Evolutionary conservation across 208 protist genomes (phyloP), one percentile per base, ranked within the genome.

Genomic region (Wallacemonas collosoma): DNA sequence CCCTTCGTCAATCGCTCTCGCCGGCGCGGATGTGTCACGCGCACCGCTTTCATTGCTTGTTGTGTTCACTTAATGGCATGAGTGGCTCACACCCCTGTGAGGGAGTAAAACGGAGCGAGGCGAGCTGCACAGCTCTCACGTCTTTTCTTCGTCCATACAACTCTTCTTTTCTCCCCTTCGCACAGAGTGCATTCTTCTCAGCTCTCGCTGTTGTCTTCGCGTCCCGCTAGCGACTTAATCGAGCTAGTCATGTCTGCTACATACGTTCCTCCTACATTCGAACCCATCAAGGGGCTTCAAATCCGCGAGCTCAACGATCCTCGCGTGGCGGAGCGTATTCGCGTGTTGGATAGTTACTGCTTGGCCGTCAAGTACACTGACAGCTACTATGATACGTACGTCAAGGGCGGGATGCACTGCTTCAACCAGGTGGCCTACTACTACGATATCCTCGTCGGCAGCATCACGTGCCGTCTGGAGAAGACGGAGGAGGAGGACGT

Each of bases 361-460:
- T 80, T 98, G 44, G 77, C 88, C 12, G 87, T 97, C 2, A 89
- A 84, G 75, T 98, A 98, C 79, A 51, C 55, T 1, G 89, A 96
- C 47, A 82, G 82, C 55, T 97, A 95, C 74, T 98, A 98, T 75
- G 77, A 84, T 68, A 85, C 69, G 5, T 93, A 94, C 71, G 81
- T 95, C 38, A 75, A 80, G 15, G 55, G 67, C 35, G 83, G 86
- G 48, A 65, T 88, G 60, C 87, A 91, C 66, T 65, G 68, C 35
- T 96, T 80, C 63, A 95, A 91, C 77, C 81, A 89, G 47, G n/a
- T 95, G 2, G 92, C 92, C 48, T 89, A 93, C 69, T 98, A 83
- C 73, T 76, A 97, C 74, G 95, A 97, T 53, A 89, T 97, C 45
- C 82, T 98, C 17, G 86, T 98, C 12, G 96, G 96, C 50, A 89